A percentile compares a stretch with the other conserved stretches of the same genome.
phyloP scores from a whole-genome alignment of 441 rosid genomes.

The Adansonia rubrostipa region DNA sequence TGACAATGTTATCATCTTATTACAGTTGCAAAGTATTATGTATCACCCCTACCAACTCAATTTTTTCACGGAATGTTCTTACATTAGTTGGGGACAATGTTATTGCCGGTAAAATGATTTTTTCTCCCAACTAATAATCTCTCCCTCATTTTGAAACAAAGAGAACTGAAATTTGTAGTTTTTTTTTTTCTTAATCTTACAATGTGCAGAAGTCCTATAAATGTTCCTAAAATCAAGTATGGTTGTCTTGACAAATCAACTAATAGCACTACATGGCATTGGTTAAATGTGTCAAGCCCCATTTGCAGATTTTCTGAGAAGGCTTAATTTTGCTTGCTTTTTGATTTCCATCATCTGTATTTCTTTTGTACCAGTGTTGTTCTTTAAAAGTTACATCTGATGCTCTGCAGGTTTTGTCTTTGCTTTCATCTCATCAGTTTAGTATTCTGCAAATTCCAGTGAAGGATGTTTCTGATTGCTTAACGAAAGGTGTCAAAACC shows the following conservation, averaged over 20 bases:
- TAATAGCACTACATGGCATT: conserved; percentile 57
- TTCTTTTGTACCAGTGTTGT: not conserved
- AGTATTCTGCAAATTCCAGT: conserved; percentile 69
- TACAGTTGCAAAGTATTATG: conserved; percentile 69
- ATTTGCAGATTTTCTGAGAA: conserved; percentile 60
- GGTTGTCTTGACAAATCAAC: conserved; percentile 56
- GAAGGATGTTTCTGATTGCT: conserved; percentile 55
- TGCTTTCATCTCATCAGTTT: conserved; percentile 63
- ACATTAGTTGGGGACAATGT: conserved; percentile 72
- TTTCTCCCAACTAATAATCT: not conserved
- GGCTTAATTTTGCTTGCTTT: conserved; percentile 42
- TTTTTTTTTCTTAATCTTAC: conserved; percentile 23
- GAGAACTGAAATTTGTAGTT: conserved; percentile 24
- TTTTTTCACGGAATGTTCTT: conserved; percentile 69
- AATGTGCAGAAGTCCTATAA: conserved; percentile 87
- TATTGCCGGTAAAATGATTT: conserved; percentile 67
- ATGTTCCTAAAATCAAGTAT: conserved; percentile 71
- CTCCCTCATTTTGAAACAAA: conserved; percentile 14
- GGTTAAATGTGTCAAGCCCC: conserved; percentile 68
- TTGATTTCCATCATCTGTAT: not conserved
- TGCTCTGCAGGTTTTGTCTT: conserved; percentile 53
- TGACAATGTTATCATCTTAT: conserved; percentile 29
- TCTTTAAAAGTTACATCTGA: conserved; percentile 21
- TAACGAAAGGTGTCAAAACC: conserved; percentile 54
- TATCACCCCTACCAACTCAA: conserved; percentile 68